Percentiles rank a stretch among this genome's conserved stretches.
Conservation (phyloP, 2,329 filamentous ascomycete genomes). For the Apiospora aurea region DNA sequence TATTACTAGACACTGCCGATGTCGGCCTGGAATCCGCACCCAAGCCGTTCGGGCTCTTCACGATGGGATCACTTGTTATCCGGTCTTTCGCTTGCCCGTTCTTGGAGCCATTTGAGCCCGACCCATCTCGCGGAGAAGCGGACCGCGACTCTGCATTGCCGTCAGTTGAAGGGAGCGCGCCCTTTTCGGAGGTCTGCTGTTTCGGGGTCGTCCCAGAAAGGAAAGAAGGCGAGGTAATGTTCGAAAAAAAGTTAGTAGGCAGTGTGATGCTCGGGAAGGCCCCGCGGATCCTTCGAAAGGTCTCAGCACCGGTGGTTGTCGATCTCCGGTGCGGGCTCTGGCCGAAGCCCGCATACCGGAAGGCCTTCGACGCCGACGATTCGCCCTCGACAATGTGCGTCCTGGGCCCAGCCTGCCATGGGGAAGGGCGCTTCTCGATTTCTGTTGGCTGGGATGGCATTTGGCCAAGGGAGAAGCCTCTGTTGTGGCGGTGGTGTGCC, state of each 20-base stretch:
- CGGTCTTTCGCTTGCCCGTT: conserved; percentile 28
- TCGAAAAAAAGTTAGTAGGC: conserved; percentile 47
- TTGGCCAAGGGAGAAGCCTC: conserved; percentile 37
- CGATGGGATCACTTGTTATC: conserved; percentile 19
- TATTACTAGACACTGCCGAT: conserved; percentile 34
- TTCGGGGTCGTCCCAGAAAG: conserved; percentile 46
- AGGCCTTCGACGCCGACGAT: conserved; percentile 41
- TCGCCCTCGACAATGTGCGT: conserved; percentile 43
- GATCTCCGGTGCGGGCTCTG: conserved; percentile 57
- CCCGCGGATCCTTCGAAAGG: conserved; percentile 63
- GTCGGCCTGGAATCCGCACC: conserved; percentile 33
- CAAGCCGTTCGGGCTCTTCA: conserved; percentile 21
- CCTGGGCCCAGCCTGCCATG: conserved; percentile 53
- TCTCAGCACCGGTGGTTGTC: conserved; percentile 63
- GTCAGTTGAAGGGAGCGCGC: conserved; percentile 33
- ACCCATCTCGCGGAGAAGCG: neutral
- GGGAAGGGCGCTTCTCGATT: conserved; percentile 38
- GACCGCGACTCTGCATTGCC: conserved; percentile 31
- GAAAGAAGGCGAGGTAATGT: conserved; percentile 46
- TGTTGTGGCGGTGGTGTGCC: conserved; percentile 32
- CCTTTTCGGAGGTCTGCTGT: conserved; percentile 34
- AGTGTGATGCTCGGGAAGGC: conserved; percentile 63
- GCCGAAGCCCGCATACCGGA: conserved; percentile 56
- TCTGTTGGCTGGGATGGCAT: conserved; percentile 32
- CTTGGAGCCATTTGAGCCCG: conserved; percentile 21